These are phyloP conservation scores for Arthroderma sp. DNA, from an alignment of 2,329 filamentous ascomycete species.

Conservation along the genomic window DNA sequence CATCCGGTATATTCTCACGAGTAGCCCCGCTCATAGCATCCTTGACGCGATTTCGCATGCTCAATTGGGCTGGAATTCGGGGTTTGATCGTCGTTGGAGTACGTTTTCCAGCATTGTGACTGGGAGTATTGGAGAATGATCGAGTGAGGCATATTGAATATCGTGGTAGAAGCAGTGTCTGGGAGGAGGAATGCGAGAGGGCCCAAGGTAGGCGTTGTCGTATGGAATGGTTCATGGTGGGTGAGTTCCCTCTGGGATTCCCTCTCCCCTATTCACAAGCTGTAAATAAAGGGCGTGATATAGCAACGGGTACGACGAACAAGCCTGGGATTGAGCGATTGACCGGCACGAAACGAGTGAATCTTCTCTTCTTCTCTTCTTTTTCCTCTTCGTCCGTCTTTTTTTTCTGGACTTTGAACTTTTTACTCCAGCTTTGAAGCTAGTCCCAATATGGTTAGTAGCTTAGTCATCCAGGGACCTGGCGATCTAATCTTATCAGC, in stretches of 20 bases:
- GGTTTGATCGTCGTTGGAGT: slow-evolving; percentile 14
- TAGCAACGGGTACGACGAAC: background rate
- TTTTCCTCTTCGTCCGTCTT: background rate
- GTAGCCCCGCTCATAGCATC: slow-evolving; percentile 16
- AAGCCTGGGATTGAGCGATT: background rate
- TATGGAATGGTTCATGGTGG: slow-evolving; percentile 22
- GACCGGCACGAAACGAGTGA: background rate
- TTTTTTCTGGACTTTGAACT: background rate
- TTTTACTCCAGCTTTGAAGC: background rate
- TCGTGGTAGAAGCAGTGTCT: slow-evolving; percentile 5
- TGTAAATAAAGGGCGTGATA: background rate
- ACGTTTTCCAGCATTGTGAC: slow-evolving; percentile 10
- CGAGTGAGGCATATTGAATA: slow-evolving; percentile 18
- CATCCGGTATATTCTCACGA: slow-evolving; percentile 25
- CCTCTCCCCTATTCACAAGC: no score
- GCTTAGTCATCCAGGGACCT: no score
- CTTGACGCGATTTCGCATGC: slow-evolving; percentile 24
- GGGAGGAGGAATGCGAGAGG: slow-evolving; percentile 9
- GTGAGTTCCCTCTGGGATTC: background rate
- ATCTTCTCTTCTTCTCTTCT: background rate
- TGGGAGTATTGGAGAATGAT: slow-evolving; percentile 22
- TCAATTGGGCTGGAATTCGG: slow-evolving; percentile 24
- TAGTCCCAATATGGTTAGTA: background rate
- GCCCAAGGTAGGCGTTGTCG: slow-evolving; percentile 14
- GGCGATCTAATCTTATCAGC: no score